phyloP scores from a whole-genome alignment of 768 basidiomycete genomes.

The Steccherinum ochraceum region DNA sequence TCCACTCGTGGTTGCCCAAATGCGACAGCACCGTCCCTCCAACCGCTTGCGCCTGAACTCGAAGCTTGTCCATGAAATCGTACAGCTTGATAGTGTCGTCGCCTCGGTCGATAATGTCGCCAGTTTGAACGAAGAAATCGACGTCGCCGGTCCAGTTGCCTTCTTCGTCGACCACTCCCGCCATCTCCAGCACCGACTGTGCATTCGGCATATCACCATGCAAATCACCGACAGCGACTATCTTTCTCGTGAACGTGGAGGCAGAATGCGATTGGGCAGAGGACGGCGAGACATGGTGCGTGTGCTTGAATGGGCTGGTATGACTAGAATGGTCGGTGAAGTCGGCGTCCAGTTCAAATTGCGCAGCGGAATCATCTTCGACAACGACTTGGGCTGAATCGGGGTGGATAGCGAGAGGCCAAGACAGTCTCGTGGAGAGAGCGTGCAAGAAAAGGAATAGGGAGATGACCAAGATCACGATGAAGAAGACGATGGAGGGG shows the following conservation, averaged over 20 bases:
- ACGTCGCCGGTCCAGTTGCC: constrained; percentile 79
- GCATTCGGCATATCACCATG: constrained; percentile 87
- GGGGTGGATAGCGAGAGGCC: constrained; percentile 19
- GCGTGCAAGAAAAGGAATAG: not conserved
- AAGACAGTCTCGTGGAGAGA: constrained; percentile 2
- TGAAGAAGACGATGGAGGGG: not conserved
- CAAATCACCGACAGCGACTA: constrained; percentile 88
- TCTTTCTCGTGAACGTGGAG: constrained; percentile 32
- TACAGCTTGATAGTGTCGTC: constrained; percentile 88
- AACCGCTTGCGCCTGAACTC: constrained; percentile 58
- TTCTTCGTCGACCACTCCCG: constrained; percentile 63
- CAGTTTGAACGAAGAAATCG: constrained; percentile 90
- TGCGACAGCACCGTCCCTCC: constrained; percentile 75
- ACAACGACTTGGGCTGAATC: constrained; percentile 3
- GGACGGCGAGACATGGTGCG: not conserved
- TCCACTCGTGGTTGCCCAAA: constrained; percentile 95
- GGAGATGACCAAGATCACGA: not conserved
- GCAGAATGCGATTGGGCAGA: not conserved
- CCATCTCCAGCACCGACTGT: constrained; percentile 71
- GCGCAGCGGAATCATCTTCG: not conserved
- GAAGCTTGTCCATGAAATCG: constrained; percentile 75
- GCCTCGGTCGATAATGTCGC: constrained; percentile 94
- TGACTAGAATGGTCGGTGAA: not conserved
- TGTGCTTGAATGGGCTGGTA: not conserved
- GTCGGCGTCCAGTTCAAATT: not conserved